phyloP scores from a whole-genome alignment of 2,329 filamentous ascomycete genomes.

The Rachicladosporium sp. region DNA sequence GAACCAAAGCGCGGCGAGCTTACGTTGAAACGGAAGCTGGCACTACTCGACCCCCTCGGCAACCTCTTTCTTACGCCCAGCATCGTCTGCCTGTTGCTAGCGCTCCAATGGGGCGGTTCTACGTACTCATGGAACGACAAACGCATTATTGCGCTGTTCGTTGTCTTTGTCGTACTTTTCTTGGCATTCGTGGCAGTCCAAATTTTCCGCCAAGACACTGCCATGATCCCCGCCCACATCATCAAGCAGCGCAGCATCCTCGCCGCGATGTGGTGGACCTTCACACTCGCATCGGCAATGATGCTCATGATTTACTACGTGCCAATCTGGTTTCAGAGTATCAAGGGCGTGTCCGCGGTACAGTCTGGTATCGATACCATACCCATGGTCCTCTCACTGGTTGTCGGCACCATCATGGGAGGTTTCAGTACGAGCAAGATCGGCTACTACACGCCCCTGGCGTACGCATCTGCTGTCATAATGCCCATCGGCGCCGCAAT shows the following conservation, averaged over 20 bases:
- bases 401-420: conserved; percentile 28
- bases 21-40: conserved; percentile 25
- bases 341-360: conserved; percentile 33
- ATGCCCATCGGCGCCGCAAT: conserved; percentile 33
- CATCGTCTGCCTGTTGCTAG: conserved; percentile 34
- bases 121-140: conserved; percentile 29
- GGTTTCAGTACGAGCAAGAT: conserved; percentile 25
- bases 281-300: conserved; percentile 31
- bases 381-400: conserved; percentile 34
- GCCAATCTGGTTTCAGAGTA: conserved; percentile 37
- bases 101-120: conserved; percentile 37
- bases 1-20: conserved; percentile 9
- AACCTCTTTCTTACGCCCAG: conserved; percentile 28
- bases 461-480: conserved; percentile 25
- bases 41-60: conserved; percentile 35
- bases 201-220: conserved; percentile 28
- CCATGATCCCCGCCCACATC: conserved; percentile 32
- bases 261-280: conserved; percentile 27
- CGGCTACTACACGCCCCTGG: conserved; percentile 37
- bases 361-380: conserved; percentile 37
- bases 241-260: conserved; percentile 31
- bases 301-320: conserved; percentile 35
- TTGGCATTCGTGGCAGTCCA: conserved; percentile 33
- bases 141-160: conserved; percentile 33
- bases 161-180: conserved; percentile 30